Evolutionary conservation across 2,329 filamentous ascomycete genomes (phyloP).

Genomic region (Cladobotryum mycophilum): DNA sequence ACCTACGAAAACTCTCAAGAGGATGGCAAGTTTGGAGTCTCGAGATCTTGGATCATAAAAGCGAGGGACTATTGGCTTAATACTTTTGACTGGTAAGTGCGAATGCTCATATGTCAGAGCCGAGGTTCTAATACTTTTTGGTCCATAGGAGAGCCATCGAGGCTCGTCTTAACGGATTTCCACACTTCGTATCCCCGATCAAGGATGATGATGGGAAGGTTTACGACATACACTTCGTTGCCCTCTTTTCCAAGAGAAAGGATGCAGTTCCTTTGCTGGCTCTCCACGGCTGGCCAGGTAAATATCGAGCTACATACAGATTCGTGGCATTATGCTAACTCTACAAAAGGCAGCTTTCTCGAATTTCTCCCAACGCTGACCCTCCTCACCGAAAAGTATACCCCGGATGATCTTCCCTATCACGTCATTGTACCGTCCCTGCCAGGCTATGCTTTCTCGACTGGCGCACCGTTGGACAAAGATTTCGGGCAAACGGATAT

Average conservation of each 20-base stretch:
- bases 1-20: constrained; percentile 4
- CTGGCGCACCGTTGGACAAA: constrained; percentile 37
- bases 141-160: constrained; percentile 22
- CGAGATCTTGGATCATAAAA: constrained; percentile 37
- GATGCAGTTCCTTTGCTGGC: constrained; percentile 46
- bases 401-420: constrained; percentile 45
- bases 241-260: constrained; percentile 44
- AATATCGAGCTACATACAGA: too few species aligned
- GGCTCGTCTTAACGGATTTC: constrained; percentile 39
- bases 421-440: constrained; percentile 51
- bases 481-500: constrained; percentile 26
- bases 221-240: constrained; percentile 44
- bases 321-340: too few species aligned
- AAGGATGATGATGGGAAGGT: constrained; percentile 30
- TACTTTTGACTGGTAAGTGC: constrained; percentile 38
- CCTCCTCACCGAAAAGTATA: constrained; percentile 41
- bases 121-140: not conserved
- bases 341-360: constrained; percentile 31
- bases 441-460: constrained; percentile 48
- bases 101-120: too few species aligned
- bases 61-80: constrained; percentile 35
- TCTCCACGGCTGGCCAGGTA: constrained; percentile 49
- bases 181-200: constrained; percentile 32
- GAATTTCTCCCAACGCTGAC: constrained; percentile 50
- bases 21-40: constrained; percentile 29